Percentiles rank a stretch among this genome's conserved stretches.
Conservation (phyloP, 1,284 basidiomycete species). For the Prillingera fragicola region DNA sequence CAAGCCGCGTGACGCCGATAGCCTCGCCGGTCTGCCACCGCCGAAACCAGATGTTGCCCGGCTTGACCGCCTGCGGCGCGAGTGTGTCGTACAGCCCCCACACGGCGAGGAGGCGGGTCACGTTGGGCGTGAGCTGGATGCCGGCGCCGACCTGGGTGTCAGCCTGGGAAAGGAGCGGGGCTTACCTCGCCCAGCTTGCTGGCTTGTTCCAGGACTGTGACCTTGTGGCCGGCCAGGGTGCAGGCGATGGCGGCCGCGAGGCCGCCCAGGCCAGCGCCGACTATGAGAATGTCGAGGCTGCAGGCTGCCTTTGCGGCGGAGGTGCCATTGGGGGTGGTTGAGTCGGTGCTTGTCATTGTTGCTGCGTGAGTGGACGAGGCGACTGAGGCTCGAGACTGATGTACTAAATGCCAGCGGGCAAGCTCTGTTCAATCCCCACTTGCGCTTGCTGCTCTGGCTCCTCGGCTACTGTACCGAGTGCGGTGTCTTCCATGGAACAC, state of each 20-base stretch:
- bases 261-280: conserved; percentile 54
- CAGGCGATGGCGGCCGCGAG: conserved; percentile 55
- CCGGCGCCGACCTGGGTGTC: conserved; percentile 53
- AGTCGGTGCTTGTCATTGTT: background rate
- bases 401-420: no score
- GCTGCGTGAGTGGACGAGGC: background rate
- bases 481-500: no score
- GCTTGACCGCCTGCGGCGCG: conserved; percentile 49
- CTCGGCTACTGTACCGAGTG: no score
- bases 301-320: background rate
- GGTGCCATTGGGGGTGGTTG: background rate
- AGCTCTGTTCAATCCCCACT: no score
- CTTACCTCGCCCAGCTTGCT: conserved; percentile 53
- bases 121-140: conserved; percentile 54
- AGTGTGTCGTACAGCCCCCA: conserved; percentile 55
- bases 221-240: conserved; percentile 53
- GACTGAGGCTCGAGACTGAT: no score
- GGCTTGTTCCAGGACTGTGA: conserved; percentile 55
- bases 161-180: conserved; percentile 55
- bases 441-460: no score
- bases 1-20: conserved; percentile 51
- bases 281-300: conserved; percentile 51
- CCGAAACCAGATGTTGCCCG: conserved; percentile 50
- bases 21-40: conserved; percentile 53
- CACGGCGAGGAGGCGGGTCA: conserved; percentile 52